Evolutionary conservation across 1,284 basidiomycete genomes (phyloP), one percentile per base, ranked within the genome.

Genomic region (Pyrrhoderma noxium): DNA sequence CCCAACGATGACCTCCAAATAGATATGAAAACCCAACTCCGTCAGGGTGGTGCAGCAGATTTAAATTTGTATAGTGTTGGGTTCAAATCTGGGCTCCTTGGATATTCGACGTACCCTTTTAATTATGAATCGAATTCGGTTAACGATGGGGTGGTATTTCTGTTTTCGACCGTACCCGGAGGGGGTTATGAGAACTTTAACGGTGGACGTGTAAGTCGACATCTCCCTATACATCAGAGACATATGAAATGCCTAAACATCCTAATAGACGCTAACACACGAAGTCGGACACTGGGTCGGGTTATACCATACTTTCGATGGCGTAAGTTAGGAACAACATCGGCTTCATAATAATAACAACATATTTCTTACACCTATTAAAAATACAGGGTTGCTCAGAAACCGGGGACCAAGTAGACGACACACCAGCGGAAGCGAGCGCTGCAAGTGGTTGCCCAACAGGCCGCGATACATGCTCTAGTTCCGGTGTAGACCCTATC

Each of bases 221-320:
- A n/a, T n/a, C n/a, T n/a, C n/a, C n/a, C n/a, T n/a, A n/a, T n/a
- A n/a, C n/a, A 46, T 31, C 27, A 14, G 21, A 47, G 8, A 13
- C 13, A 45, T 41, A n/a, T n/a, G n/a, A n/a, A n/a, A n/a, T n/a
- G n/a, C n/a, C n/a, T 19, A 5, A 31, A 16, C 18, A 16, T 22
- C 41, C 34, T 52, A 45, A 19, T 57, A 74, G 68, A 80, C 78
- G 8, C 60, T 74, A 39, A 76, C 75, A 3, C 79, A 80, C 59
- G 78, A 80, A 61, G 74, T 71, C 43, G 74, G 75, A 27, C 76
- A 77, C 64, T 77, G 75, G 75, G 70, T 77, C 57, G 77, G 78
- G 34, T 67, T 79, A 35, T 78, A 75, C 64, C 77, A 80, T 61
- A 76, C 77, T 34, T 81, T 79, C 68, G 73, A 80, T 59, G 77